Evolutionary conservation across 495 filamentous ascomycete genomes (phyloP).

Genomic region (Penicillium taxi): DNA sequence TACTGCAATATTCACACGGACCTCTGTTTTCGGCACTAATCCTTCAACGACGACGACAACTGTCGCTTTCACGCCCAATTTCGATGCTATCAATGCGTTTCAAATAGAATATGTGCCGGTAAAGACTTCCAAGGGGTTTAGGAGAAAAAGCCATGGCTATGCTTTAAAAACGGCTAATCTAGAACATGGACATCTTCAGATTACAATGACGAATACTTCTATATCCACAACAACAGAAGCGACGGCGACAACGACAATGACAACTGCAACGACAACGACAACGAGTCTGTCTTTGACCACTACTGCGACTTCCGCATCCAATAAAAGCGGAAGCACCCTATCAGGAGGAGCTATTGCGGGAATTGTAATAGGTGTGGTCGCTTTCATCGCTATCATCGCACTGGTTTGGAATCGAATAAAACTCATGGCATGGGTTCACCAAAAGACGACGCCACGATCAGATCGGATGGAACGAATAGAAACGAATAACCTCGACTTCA

Average conservation of each 20-base stretch:
- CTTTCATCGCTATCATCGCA: conserved; percentile 1
- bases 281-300: not conserved
- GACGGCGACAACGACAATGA: not conserved
- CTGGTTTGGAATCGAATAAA: conserved; percentile 2
- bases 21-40: not conserved
- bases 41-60: not conserved
- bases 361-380: conserved; percentile 1
- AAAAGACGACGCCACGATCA: no score
- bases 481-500: no score
- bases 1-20: conserved; percentile 1
- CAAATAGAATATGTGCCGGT: conserved; percentile 1
- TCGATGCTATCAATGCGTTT: conserved; percentile 4
- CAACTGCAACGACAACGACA: not conserved
- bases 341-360: conserved; percentile 1
- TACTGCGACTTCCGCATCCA: not conserved
- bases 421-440: conserved; percentile 1
- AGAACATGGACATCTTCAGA: not conserved
- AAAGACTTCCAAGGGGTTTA: not conserved
- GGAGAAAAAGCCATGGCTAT: no score
- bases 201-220: not conserved
- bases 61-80: conserved; percentile 1
- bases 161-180: no score
- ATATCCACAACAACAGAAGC: not conserved
- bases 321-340: not conserved
- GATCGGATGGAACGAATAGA: no score